phyloP scores from a whole-genome alignment of 768 basidiomycete genomes.

The Amanita phalloides region DNA sequence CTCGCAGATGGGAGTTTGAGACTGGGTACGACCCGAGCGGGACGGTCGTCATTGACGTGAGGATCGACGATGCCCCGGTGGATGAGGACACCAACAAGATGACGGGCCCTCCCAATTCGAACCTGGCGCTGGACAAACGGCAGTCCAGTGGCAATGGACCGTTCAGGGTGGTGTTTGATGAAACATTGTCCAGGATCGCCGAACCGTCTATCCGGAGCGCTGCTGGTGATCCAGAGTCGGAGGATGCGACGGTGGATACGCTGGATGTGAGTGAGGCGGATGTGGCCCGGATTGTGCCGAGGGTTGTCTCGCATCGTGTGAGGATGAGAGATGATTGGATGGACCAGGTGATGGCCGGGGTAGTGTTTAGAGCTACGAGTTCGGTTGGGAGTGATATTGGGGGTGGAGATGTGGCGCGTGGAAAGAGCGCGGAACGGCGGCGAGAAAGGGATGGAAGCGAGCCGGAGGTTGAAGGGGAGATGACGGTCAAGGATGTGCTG shows the following conservation, averaged over 20 bases:
- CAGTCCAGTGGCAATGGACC: neutral
- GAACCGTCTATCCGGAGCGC: neutral
- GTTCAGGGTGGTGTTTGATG: neutral
- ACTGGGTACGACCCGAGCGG: neutral
- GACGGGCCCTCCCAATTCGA: neutral
- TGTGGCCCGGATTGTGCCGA: constrained; percentile 61
- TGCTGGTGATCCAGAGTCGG: neutral
- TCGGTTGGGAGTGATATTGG: neutral
- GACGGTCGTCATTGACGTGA: neutral
- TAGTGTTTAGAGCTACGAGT: neutral
- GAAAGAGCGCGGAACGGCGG: neutral
- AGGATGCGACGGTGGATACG: constrained; percentile 7
- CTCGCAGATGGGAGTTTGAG: constrained; percentile 1
- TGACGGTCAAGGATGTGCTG: constrained; percentile 3
- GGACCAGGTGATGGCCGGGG: constrained; percentile 57
- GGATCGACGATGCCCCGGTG: neutral
- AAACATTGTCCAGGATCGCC: neutral
- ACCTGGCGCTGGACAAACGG: neutral
- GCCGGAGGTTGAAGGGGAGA: neutral
- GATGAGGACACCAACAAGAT: neutral
- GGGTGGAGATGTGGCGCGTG: neutral
- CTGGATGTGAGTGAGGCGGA: constrained; percentile 68
- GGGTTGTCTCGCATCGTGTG: constrained; percentile 67
- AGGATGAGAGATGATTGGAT: constrained; percentile 58
- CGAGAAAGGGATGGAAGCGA: neutral